Evolutionary conservation across 768 basidiomycete genomes (phyloP), one percentile per base, ranked within the genome.

Genomic region (Scleroderma bovista): DNA sequence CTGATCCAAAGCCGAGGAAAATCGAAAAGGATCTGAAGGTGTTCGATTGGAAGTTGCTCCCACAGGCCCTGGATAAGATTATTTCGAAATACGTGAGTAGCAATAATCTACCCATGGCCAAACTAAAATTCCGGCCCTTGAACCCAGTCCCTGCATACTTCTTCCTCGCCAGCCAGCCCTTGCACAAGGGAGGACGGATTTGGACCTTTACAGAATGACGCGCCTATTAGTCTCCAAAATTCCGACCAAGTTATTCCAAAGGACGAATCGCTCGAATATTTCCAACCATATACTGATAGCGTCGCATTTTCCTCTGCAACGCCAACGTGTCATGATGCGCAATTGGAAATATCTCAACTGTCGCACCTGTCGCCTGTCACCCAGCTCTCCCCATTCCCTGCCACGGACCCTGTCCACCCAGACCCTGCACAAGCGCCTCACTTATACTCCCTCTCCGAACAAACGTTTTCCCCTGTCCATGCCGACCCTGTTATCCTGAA

Each of bases 21-120:
- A 99, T 98, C 54, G 95, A 97, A 63, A 97, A 98, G 75, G 93
- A 97, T 60, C 78, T 99, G 61, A 91, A 91, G 65, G 85, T 90
- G 8, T 91, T 91, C 57, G 79, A 81, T 36, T 91, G 88, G 88
- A 73, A 72, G 24, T 65, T 78, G 40, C 72, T 91, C n/a, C 76
- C 76, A 16, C 79, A 82, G 54, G 86, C 87, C 0, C 66, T 91
- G 46, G 83, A 86, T 42, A 90, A 88, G 65, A 87, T 90, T 51
- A 72, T 89, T 19, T 82, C 84, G 3, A 88, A 88, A 90, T 91
- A 90, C 61, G 88, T 89, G 58, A 57, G 86, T 0, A 20, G 4
- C n/a, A 26, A 44, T 48, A 15, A 11, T 42, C 20, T 19, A n/a
- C 19, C 43, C 10, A 42, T 38, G 3, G 4, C 26, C 26, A 29